These are phyloP conservation scores for Harringtonia lauricola DNA, from an alignment of 2,329 filamentous ascomycete species.

Conservation along the genomic window DNA sequence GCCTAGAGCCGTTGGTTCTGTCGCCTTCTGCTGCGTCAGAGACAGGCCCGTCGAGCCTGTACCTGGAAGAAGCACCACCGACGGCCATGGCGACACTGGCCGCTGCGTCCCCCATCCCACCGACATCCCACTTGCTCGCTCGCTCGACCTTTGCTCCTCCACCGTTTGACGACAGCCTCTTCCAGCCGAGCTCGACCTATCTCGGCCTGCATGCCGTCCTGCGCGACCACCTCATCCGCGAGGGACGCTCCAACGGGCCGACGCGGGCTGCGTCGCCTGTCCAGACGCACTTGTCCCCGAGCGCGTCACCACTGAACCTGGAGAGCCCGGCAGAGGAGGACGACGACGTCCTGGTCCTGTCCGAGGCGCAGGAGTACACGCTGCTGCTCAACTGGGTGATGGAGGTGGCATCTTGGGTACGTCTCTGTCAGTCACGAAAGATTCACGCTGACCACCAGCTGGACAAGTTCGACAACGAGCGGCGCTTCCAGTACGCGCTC, in stretches of 20 bases:
- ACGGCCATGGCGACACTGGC: too few species aligned
- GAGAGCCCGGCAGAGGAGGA: too few species aligned
- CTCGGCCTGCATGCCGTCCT: neutral
- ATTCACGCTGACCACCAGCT: slow-evolving; percentile 18
- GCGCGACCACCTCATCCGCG: neutral
- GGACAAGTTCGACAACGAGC: slow-evolving; percentile 40
- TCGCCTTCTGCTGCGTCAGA: too few species aligned
- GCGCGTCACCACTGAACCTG: too few species aligned
- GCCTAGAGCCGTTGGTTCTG: too few species aligned
- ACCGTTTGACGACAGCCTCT: too few species aligned
- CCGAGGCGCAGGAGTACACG: neutral
- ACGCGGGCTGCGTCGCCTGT: neutral
- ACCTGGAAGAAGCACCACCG: too few species aligned
- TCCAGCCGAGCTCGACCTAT: neutral
- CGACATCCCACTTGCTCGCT: too few species aligned
- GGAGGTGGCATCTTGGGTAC: neutral
- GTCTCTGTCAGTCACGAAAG: too few species aligned
- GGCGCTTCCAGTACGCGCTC: slow-evolving; percentile 35
- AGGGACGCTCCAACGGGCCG: neutral
- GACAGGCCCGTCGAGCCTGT: too few species aligned
- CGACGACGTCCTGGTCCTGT: neutral
- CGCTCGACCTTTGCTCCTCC: too few species aligned
- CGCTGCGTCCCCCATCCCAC: too few species aligned
- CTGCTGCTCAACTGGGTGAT: neutral
- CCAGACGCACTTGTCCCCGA: neutral